Conservation (phyloP, 257 asterid species). For the Eustoma russellianum region DNA sequence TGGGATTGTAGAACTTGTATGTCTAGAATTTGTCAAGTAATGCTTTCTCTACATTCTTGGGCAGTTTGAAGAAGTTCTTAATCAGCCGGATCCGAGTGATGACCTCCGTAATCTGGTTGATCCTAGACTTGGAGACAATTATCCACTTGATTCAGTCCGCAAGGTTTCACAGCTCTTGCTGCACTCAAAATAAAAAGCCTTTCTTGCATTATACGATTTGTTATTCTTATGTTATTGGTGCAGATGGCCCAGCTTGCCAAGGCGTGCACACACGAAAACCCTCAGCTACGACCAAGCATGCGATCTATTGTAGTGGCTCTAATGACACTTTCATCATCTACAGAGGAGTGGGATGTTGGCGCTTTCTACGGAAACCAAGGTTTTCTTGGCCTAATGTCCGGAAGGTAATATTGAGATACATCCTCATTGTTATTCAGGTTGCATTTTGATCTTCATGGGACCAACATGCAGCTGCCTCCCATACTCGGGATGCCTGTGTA, state of each 20-base stretch:
- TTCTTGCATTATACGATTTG: neutral
- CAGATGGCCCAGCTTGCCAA: constrained; percentile 82
- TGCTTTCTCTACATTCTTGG: constrained; percentile 7
- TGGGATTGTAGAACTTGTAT: neutral
- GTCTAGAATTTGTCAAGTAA: neutral
- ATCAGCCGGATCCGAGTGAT: constrained; percentile 41
- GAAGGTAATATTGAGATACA: constrained; percentile 32
- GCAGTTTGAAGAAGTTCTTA: constrained; percentile 82
- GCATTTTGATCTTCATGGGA: neutral
- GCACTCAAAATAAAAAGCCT: neutral
- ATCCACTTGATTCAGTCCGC: constrained; percentile 58
- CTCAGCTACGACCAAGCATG: constrained; percentile 83
- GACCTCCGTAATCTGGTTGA: constrained; percentile 52
- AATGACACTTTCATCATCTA: constrained; percentile 82
- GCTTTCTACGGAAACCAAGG: constrained; percentile 70
- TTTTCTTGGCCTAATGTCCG: constrained; percentile 60
- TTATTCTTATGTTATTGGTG: neutral
- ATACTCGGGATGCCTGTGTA: constrained; percentile 3
- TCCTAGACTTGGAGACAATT: constrained; percentile 67
- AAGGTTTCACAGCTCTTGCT: constrained; percentile 33
- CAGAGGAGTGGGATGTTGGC: constrained; percentile 89
- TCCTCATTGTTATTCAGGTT: neutral
- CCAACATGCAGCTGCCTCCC: neutral
- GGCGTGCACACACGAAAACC: constrained; percentile 81
- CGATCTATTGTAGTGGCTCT: constrained; percentile 79